Conservation (phyloP, 208 protist genomes). For the Leptomonas pyrrhocoris region DNA sequence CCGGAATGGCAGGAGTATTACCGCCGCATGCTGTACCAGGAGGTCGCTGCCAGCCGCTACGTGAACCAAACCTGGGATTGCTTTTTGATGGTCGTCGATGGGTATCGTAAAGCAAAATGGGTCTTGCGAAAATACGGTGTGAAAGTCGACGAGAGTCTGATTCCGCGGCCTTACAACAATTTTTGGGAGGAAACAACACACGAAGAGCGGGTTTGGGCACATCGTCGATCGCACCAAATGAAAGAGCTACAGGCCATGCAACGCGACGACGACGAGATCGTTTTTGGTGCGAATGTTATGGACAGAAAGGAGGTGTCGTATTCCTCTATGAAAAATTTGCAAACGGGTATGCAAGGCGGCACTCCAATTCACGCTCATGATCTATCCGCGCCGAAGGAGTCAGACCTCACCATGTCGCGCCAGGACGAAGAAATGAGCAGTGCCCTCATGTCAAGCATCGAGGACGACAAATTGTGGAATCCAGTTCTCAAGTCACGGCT, state of each 20-base stretch:
- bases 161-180: constrained; percentile 89
- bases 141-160: constrained; percentile 72
- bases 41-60: constrained; percentile 74
- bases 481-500: constrained; percentile 76
- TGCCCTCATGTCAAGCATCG: constrained; percentile 89
- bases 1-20: constrained; percentile 89
- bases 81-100: constrained; percentile 92
- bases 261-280: constrained; percentile 74
- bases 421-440: constrained; percentile 87
- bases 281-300: constrained; percentile 80
- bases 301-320: constrained; percentile 73
- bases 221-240: constrained; percentile 85
- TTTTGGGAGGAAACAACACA: constrained; percentile 92
- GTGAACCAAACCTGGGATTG: constrained; percentile 90
- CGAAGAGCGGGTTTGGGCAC: constrained; percentile 89
- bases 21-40: constrained; percentile 84
- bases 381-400: constrained; percentile 73
- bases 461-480: constrained; percentile 92
- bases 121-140: constrained; percentile 84
- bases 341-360: constrained; percentile 82
- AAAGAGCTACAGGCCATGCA: constrained; percentile 89
- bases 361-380: constrained; percentile 85
- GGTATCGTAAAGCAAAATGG: constrained; percentile 88
- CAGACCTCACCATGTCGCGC: constrained; percentile 72
- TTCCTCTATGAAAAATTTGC: constrained; percentile 70